These are phyloP conservation scores for Chaetoceros muelleri DNA, from an alignment of 108 stramenopile genomes.

Conservation along the genomic window DNA sequence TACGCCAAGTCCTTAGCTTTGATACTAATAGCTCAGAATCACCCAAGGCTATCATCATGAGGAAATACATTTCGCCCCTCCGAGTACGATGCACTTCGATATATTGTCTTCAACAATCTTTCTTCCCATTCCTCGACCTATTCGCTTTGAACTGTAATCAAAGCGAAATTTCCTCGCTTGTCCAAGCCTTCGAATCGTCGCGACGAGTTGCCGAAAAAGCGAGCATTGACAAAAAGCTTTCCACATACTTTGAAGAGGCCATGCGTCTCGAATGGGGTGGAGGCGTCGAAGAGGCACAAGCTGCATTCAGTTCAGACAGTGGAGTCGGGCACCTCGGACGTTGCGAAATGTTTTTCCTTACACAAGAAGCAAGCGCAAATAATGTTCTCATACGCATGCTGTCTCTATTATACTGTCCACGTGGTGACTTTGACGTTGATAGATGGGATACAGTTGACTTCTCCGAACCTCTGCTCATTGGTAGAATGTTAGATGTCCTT, in stretches of 20 bases:
- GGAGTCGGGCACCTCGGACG: slow-evolving; percentile 48
- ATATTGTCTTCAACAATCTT: slow-evolving; percentile 57
- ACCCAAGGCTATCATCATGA: not conserved
- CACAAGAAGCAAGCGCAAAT: slow-evolving; percentile 75
- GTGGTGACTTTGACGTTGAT: slow-evolving; percentile 2
- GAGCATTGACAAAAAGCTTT: slow-evolving; percentile 42
- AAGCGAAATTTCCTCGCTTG: slow-evolving; percentile 26
- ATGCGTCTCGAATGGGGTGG: slow-evolving; percentile 65
- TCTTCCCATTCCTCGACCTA: slow-evolving; percentile 22
- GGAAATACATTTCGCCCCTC: slow-evolving; percentile 33
- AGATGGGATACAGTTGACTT: slow-evolving; percentile 44
- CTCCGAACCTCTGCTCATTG: slow-evolving; percentile 51
- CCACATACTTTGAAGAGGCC: slow-evolving; percentile 72
- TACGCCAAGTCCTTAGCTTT: too few species aligned
- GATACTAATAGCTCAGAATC: too few species aligned
- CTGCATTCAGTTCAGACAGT: slow-evolving; percentile 38
- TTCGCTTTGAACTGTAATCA: slow-evolving; percentile 19
- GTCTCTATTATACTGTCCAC: slow-evolving; percentile 34
- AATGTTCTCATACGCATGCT: slow-evolving; percentile 51
- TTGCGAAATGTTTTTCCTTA: slow-evolving; percentile 78
- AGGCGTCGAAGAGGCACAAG: slow-evolving; percentile 61
- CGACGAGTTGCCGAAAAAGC: slow-evolving; percentile 37
- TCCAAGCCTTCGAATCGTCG: slow-evolving; percentile 40
- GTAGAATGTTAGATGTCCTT: slow-evolving; percentile 48
- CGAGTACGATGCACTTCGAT: slow-evolving; percentile 62